phyloP scores from a whole-genome alignment of 192 early-diverging fungal genomes.

The Coemansia sp. region DNA sequence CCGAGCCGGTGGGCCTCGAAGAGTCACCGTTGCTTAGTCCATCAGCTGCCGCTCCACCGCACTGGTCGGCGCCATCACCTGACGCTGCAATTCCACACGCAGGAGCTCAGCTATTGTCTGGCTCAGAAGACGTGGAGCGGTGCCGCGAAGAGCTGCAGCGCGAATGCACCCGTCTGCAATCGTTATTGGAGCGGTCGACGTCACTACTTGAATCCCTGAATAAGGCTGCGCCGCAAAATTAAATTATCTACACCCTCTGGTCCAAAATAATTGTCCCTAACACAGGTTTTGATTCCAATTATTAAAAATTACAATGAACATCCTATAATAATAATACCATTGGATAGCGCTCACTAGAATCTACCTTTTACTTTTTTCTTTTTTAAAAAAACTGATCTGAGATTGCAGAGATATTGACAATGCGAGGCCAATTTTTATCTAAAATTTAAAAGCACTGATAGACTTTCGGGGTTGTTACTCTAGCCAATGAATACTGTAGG shows the following conservation, averaged over 20 bases:
- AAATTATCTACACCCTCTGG: background rate
- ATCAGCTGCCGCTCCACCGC: background rate
- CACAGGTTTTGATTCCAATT: no score
- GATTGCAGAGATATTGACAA: no score
- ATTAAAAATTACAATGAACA: no score
- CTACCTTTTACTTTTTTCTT: no score
- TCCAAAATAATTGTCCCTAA: no score
- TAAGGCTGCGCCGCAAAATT: slow-evolving; percentile 11
- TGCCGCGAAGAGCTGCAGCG: slow-evolving; percentile 46
- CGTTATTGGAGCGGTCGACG: slow-evolving; percentile 37
- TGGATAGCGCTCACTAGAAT: no score
- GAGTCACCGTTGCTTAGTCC: background rate
- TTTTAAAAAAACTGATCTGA: no score
- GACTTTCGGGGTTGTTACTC: no score
- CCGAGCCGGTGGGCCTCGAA: slow-evolving; percentile 1
- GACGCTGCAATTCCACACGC: background rate
- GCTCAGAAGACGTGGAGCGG: slow-evolving; percentile 22
- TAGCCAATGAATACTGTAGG: no score
- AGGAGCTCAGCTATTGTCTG: slow-evolving; percentile 7
- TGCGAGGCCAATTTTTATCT: no score
- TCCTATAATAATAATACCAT: no score
- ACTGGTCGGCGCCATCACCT: slow-evolving; percentile 16
- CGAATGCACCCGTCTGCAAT: slow-evolving; percentile 37
- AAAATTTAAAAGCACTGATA: no score
- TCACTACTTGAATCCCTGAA: slow-evolving; percentile 35